Conservation (phyloP, 2,329 filamentous ascomycete species). For the Chlorencoelia australis region DNA sequence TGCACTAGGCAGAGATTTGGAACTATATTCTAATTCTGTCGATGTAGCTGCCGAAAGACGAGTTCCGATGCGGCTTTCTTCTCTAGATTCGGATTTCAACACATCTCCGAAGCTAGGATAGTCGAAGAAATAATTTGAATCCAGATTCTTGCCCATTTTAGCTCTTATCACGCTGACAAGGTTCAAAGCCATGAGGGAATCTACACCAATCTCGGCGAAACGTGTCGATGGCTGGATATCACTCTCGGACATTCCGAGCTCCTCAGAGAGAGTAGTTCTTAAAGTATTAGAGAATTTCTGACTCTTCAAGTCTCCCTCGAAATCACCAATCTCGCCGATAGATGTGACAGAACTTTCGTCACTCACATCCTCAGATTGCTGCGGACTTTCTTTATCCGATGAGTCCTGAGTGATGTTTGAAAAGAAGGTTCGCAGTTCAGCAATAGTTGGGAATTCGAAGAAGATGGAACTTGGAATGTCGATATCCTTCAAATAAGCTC, state of each 20-base stretch:
- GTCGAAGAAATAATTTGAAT: background rate
- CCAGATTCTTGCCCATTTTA: background rate
- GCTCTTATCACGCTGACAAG: background rate
- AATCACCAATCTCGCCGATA: background rate
- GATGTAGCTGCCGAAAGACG: no score
- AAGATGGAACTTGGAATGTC: conserved; percentile 30
- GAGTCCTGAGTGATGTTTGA: background rate
- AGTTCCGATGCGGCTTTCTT: no score
- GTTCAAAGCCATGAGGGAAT: conserved; percentile 2
- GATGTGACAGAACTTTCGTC: background rate
- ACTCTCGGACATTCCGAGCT: background rate
- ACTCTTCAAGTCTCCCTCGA: background rate
- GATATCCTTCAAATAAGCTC: conserved; percentile 42
- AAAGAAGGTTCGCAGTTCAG: background rate
- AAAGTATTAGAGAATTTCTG: background rate
- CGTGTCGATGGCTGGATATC: background rate
- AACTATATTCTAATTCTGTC: no score
- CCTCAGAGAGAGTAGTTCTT: background rate
- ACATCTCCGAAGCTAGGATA: conserved; percentile 1
- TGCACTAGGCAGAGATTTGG: background rate
- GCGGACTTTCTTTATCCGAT: background rate
- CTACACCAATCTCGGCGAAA: conserved; percentile 1
- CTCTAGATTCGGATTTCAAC: background rate
- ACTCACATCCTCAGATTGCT: background rate
- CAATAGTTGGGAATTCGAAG: conserved; percentile 1